Evolutionary conservation across 805 yeast genomes (phyloP).

Genomic region (Candida yuanshanica): DNA sequence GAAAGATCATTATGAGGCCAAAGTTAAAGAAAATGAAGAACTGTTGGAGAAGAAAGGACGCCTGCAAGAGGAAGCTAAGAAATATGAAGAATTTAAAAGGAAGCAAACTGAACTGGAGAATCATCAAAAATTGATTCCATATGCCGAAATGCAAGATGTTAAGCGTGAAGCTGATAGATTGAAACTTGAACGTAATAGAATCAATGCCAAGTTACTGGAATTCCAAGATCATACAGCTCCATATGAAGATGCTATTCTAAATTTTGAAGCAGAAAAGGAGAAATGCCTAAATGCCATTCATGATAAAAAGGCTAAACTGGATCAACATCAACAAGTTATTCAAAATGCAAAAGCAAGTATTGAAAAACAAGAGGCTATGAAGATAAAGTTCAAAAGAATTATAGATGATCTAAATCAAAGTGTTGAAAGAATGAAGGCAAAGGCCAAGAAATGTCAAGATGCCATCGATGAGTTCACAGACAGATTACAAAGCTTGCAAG

Average conservation of each 20-base stretch:
- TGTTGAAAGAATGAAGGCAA: constrained; percentile 7
- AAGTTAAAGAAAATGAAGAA: constrained; percentile 25
- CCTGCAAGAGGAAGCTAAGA: constrained; percentile 44
- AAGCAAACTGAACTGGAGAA: constrained; percentile 40
- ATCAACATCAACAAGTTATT: constrained; percentile 29
- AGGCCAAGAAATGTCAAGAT: background rate
- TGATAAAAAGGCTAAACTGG: constrained; percentile 27
- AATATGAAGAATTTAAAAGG: constrained; percentile 39
- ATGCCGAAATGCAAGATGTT: constrained; percentile 40
- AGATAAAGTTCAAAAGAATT: background rate
- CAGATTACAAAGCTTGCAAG: constrained; percentile 11
- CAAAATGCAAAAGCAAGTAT: constrained; percentile 25
- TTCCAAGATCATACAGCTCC: constrained; percentile 21
- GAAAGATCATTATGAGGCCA: constrained; percentile 32
- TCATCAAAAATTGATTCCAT: constrained; percentile 44
- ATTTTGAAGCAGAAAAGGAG: constrained; percentile 23
- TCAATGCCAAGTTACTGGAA: constrained; percentile 24
- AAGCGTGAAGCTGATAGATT: constrained; percentile 12
- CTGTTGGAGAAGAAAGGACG: constrained; percentile 30
- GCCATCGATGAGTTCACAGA: constrained; percentile 14
- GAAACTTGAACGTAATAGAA: constrained; percentile 23
- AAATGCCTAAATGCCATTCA: constrained; percentile 23
- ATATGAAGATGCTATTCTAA: constrained; percentile 15
- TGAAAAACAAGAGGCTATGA: background rate
- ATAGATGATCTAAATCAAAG: constrained; percentile 1